These are phyloP conservation scores for Zasmidium citrigriseum DNA, from an alignment of 2,329 filamentous ascomycete species.

Conservation along the genomic window DNA sequence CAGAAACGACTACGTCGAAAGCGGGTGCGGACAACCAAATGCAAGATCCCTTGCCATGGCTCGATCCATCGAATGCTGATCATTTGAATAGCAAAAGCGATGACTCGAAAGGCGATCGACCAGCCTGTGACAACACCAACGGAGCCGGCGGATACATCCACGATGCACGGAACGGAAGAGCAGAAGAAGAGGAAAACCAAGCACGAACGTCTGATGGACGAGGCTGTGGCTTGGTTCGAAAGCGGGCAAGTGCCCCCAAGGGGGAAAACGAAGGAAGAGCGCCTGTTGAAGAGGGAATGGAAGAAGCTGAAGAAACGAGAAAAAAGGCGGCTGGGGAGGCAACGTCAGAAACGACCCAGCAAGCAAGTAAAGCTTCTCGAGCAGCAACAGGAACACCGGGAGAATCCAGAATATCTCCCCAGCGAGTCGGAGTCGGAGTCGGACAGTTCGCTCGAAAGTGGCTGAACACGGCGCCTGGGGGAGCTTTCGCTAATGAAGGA, in stretches of 20 bases:
- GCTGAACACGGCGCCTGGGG: slow-evolving; percentile 2
- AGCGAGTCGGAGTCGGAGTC: neutral
- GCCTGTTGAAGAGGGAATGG: neutral
- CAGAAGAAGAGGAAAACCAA: neutral
- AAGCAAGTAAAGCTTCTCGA: neutral
- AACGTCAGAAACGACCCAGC: neutral
- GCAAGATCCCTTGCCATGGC: neutral
- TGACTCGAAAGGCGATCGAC: too few species aligned
- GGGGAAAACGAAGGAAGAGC: neutral
- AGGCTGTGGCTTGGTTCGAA: neutral
- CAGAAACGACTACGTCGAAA: neutral
- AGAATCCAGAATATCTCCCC: neutral
- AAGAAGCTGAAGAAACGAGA: neutral
- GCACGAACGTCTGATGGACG: neutral
- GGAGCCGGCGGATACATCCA: too few species aligned
- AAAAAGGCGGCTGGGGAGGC: neutral
- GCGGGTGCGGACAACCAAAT: neutral
- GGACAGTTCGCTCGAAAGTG: neutral
- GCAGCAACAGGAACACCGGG: neutral
- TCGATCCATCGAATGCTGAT: too few species aligned
- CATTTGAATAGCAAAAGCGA: too few species aligned
- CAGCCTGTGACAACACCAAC: too few species aligned
- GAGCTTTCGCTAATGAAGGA: neutral
- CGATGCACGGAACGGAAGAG: too few species aligned
- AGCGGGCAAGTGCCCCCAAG: neutral